These are phyloP conservation scores for Phalaenopsis hybrid DNA, from an alignment of 116 monocot genomes.

Conservation along the genomic window DNA sequence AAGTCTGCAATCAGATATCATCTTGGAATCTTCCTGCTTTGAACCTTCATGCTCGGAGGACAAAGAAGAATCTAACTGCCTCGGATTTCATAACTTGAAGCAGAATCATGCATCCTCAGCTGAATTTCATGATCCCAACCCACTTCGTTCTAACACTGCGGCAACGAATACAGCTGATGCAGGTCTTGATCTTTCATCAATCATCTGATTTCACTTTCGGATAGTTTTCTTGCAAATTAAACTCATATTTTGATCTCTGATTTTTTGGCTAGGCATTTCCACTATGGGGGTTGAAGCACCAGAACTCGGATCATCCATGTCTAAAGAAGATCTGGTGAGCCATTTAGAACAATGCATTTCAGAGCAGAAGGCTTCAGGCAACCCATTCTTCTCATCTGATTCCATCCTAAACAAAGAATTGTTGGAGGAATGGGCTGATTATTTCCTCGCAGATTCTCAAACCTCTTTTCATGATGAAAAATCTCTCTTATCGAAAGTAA, in stretches of 20 bases:
- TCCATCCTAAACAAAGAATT: not conserved
- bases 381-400: not conserved
- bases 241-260: not conserved
- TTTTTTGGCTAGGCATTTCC: slow-evolving; percentile 8
- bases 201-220: too few species aligned
- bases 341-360: slow-evolving; percentile 66
- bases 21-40: slow-evolving; percentile 69
- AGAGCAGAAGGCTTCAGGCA: slow-evolving; percentile 27
- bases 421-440: not conserved
- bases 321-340: slow-evolving; percentile 52
- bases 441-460: slow-evolving; percentile 47
- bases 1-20: slow-evolving; percentile 58
- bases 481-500: slow-evolving; percentile 63
- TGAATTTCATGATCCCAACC: slow-evolving; percentile 31
- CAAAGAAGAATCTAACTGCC: slow-evolving; percentile 40
- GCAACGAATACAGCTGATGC: slow-evolving; percentile 24
- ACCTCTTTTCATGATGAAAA: slow-evolving; percentile 41
- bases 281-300: slow-evolving; percentile 32
- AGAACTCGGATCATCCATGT: slow-evolving; percentile 62
- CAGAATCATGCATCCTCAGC: slow-evolving; percentile 22
- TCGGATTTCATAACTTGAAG: slow-evolving; percentile 34
- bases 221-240: too few species aligned
- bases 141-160: slow-evolving; percentile 29
- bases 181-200: slow-evolving; percentile 14
- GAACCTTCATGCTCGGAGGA: slow-evolving; percentile 62